Evolutionary conservation across 2,329 filamentous ascomycete genomes (phyloP), one percentile per base, ranked within the genome.

Genomic region (Nothopassalora personata): DNA sequence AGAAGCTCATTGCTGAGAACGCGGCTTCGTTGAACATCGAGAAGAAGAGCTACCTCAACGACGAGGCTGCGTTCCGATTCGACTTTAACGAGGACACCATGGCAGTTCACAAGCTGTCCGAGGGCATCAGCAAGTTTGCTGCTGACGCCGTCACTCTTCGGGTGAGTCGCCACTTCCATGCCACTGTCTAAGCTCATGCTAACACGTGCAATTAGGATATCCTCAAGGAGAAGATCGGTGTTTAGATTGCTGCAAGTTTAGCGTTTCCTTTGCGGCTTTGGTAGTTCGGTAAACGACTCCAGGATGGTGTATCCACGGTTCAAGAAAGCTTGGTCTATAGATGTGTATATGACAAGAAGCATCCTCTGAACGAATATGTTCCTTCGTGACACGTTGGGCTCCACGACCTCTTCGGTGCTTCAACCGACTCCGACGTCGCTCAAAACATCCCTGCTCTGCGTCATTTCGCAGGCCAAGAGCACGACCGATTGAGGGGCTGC

Each of bases 41-140:
- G 81, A 96, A 91, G 89, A 90, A 89, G 83, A 81, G 81, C 59
- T 99, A 96, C 85, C 88, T 99, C 79, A 85, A 88, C 74, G 82
- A 94, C 79, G 94, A 99, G 85, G 72, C 91, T 56, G 73, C 79
- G 53, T 99, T 97, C 92, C 91, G 94, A 77, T 99, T 97, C 83
- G 89, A 92, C 80, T 96, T 99, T 87, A 99, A 99, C 85, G 94
- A 99, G 85, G 91, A 99, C 74, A 89, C 93, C 78, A 99, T 99
- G 94, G 94, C 90, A 65, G 91, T 96, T 68, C 92, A 97, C 88
- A 99, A 99, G 89, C 87, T 99, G 71, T 90, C 92, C 64, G 94
- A 99, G 81, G 94, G 94, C 80, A 99, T 99, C 83, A 95, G 90
- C 84, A 97, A 97, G 83, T 99, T 99, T 74, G 93, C 94, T 60